These are phyloP conservation scores for Tylopilus intermedius DNA, from an alignment of 768 basidiomycete species.

Conservation along the genomic window DNA sequence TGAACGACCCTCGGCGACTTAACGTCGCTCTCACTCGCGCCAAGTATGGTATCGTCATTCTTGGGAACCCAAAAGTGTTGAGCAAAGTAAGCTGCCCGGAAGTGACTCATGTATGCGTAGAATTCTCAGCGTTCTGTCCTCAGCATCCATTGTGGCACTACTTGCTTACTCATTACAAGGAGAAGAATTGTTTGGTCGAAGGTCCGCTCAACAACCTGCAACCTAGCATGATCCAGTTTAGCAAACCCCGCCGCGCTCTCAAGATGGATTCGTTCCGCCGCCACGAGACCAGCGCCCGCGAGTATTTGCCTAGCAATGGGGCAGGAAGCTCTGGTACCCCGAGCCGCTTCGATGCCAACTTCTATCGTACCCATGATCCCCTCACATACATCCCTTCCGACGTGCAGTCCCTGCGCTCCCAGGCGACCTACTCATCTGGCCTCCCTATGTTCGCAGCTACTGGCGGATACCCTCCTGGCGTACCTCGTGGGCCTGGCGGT, in stretches of 20 bases:
- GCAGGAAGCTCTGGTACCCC: conserved; percentile 75
- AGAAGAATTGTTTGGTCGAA: conserved; percentile 88
- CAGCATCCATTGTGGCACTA: conserved; percentile 99
- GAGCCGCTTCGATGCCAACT: conserved; percentile 91
- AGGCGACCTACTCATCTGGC: conserved; percentile 92
- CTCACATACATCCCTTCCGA: conserved; percentile 93
- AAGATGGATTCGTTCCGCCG: conserved; percentile 94
- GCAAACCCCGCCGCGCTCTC: conserved; percentile 88
- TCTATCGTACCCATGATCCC: conserved; percentile 93
- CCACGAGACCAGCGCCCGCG: conserved; percentile 87
- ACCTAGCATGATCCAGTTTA: conserved; percentile 98
- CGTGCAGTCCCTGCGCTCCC: conserved; percentile 91
- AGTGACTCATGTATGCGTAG: conserved; percentile 4
- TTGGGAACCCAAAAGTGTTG: conserved; percentile 99
- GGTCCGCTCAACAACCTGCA: conserved; percentile 95
- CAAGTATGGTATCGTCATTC: conserved; percentile 96
- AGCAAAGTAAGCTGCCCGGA: conserved; percentile 73
- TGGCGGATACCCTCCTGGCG: conserved; percentile 65
- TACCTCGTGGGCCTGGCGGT: conserved; percentile 53
- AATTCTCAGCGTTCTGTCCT: conserved; percentile 4
- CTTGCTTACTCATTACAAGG: conserved; percentile 97
- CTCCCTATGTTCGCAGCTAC: conserved; percentile 75
- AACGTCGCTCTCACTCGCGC: conserved; percentile 97
- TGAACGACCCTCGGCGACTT: conserved; percentile 93
- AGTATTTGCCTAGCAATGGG: conserved; percentile 48